Conservation (phyloP, 768 basidiomycete genomes). For the Pleurotus pulmonarius region DNA sequence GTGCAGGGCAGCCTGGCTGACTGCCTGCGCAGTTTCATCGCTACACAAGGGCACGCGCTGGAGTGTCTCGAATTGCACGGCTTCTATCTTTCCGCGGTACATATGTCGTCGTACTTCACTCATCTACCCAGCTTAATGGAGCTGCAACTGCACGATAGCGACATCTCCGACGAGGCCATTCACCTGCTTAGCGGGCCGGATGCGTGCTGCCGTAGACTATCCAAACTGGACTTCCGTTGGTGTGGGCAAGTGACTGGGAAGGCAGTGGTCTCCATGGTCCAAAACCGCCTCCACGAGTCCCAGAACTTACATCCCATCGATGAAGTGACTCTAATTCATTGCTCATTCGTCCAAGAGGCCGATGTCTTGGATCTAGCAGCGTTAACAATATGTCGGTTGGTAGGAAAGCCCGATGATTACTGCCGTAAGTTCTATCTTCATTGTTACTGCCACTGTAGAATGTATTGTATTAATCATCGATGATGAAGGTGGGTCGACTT, state of each 20-base stretch:
- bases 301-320: slow-evolving; percentile 23
- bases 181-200: slow-evolving; percentile 30
- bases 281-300: slow-evolving; percentile 23
- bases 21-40: slow-evolving; percentile 13
- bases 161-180: slow-evolving; percentile 46
- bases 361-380: slow-evolving; percentile 49
- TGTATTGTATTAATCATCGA: slow-evolving; percentile 8
- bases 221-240: slow-evolving; percentile 54
- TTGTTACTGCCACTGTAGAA: too few species aligned
- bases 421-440: slow-evolving; percentile 41
- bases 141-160: slow-evolving; percentile 54
- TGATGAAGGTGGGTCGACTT: slow-evolving; percentile 37
- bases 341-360: slow-evolving; percentile 50
- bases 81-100: slow-evolving; percentile 19
- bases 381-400: slow-evolving; percentile 43
- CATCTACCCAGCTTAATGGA: slow-evolving; percentile 38
- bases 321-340: slow-evolving; percentile 52
- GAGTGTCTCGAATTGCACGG: slow-evolving; percentile 21
- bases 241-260: slow-evolving; percentile 50
- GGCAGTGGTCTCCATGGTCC: slow-evolving; percentile 47
- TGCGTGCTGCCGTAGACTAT: slow-evolving; percentile 44
- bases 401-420: slow-evolving; percentile 41
- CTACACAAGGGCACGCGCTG: slow-evolving; percentile 24
- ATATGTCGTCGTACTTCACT: slow-evolving; percentile 19
- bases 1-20: background rate